A percentile compares a stretch with the other conserved stretches of the same genome.
Evolutionary conservation across 202 grass and related monocot species (phyloP).

Genomic region (Cymbopogon flexuosus): DNA sequence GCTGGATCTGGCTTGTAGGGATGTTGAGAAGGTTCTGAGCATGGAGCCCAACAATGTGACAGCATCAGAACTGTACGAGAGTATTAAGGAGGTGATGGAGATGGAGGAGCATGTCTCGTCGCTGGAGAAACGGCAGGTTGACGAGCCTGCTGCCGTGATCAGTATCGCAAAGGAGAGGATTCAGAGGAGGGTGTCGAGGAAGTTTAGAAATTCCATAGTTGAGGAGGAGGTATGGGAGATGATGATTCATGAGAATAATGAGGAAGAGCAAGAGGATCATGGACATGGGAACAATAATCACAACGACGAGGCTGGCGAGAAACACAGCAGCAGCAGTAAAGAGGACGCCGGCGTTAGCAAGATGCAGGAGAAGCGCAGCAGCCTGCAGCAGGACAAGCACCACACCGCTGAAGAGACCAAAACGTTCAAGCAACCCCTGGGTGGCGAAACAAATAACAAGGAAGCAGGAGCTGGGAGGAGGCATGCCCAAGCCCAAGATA

Average conservation of each 20-base stretch:
- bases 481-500: not conserved
- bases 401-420: not conserved
- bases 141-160: conserved; percentile 11
- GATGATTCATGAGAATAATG: conserved; percentile 1
- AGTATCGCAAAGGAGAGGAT: conserved; percentile 49
- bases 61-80: conserved; percentile 62
- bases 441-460: not conserved
- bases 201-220: conserved; percentile 42
- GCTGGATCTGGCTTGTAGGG: conserved; percentile 61
- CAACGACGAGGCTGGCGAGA: not conserved
- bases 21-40: conserved; percentile 51
- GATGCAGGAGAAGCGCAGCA: not conserved
- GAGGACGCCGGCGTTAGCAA: not conserved
- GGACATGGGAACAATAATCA: conserved; percentile 14
- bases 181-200: conserved; percentile 47
- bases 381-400: not conserved
- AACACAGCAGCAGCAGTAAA: not conserved
- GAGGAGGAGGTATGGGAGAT: conserved; percentile 49
- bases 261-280: conserved; percentile 9
- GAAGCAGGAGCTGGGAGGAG: not conserved
- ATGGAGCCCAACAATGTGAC: conserved; percentile 70
- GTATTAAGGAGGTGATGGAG: conserved; percentile 58
- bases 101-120: conserved; percentile 36
- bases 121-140: conserved; percentile 36
- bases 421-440: not conserved